phyloP scores from a whole-genome alignment of 345 rosid species.

The Moringa oleifera region DNA sequence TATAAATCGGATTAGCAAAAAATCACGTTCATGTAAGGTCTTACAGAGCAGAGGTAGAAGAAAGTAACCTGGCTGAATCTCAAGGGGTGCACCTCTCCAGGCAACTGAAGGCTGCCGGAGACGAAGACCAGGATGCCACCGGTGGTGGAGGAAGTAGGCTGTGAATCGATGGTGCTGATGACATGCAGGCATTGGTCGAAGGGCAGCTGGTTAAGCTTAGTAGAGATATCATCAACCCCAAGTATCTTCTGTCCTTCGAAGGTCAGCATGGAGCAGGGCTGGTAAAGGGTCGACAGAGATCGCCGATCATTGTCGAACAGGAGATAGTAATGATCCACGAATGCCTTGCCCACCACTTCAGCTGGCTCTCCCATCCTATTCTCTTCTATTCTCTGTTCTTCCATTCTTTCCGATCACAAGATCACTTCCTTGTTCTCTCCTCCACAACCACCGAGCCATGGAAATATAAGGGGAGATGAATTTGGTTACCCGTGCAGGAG shows the following conservation, averaged over 20 bases:
- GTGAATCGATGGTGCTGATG: constrained; percentile 70
- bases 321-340: constrained; percentile 68
- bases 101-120: constrained; percentile 68
- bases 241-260: constrained; percentile 64
- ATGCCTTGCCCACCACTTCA: constrained; percentile 66
- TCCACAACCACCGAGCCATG: background rate
- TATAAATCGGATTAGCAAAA: too few species aligned
- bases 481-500: constrained; percentile 1
- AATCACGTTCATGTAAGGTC: too few species aligned
- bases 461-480: constrained; percentile 10
- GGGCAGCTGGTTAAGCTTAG: constrained; percentile 58
- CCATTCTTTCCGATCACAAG: constrained; percentile 27
- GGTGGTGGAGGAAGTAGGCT: constrained; percentile 46
- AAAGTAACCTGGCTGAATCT: constrained; percentile 70
- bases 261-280: constrained; percentile 63
- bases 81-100: constrained; percentile 60
- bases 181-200: constrained; percentile 64
- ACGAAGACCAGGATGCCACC: constrained; percentile 72
- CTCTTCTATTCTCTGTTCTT: constrained; percentile 56
- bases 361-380: constrained; percentile 50
- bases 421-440: background rate
- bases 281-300: constrained; percentile 52
- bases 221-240: constrained; percentile 51
- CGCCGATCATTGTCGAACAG: constrained; percentile 62
- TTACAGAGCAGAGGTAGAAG: background rate